phyloP scores from a whole-genome alignment of 257 asterid species.

The Scutellaria minor region DNA sequence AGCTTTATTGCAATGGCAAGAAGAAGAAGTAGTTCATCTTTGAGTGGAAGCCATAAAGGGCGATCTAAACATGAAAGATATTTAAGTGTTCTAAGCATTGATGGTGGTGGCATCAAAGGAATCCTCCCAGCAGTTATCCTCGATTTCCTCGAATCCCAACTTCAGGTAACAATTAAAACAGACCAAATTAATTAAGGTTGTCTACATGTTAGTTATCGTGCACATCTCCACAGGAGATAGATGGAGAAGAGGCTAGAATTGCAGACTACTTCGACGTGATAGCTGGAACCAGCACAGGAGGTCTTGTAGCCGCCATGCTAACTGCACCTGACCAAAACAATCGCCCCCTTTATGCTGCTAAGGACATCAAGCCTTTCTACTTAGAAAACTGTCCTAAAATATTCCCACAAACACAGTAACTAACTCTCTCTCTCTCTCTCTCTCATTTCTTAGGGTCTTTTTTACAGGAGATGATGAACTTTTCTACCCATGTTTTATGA shows the following conservation, averaged over 20 bases:
- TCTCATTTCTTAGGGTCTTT: too few species aligned
- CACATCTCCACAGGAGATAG: constrained; percentile 42
- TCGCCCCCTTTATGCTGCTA: constrained; percentile 63
- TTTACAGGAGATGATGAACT: too few species aligned
- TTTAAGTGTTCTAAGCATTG: constrained; percentile 70
- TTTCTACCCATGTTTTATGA: too few species aligned
- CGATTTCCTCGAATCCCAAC: constrained; percentile 51
- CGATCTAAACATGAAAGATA: constrained; percentile 19
- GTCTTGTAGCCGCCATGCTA: constrained; percentile 68
- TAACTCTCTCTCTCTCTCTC: too few species aligned
- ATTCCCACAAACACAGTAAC: constrained; percentile 51
- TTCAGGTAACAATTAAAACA: constrained; percentile 42
- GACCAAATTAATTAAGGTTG: too few species aligned
- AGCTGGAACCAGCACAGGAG: constrained; percentile 72
- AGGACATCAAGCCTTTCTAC: constrained; percentile 67
- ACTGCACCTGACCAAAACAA: constrained; percentile 53
- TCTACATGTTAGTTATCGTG: neutral
- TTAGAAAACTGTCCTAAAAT: constrained; percentile 60
- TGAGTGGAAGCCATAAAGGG: neutral
- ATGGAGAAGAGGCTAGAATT: constrained; percentile 49
- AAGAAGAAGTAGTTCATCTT: too few species aligned
- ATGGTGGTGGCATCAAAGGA: constrained; percentile 73
- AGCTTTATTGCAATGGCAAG: too few species aligned
- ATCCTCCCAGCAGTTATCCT: constrained; percentile 53
- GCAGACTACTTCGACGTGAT: constrained; percentile 68